Percentiles rank a stretch among this genome's conserved stretches.
Evolutionary conservation across 2,329 filamentous ascomycete genomes (phyloP).

Genomic region (Penicillium sp.): DNA sequence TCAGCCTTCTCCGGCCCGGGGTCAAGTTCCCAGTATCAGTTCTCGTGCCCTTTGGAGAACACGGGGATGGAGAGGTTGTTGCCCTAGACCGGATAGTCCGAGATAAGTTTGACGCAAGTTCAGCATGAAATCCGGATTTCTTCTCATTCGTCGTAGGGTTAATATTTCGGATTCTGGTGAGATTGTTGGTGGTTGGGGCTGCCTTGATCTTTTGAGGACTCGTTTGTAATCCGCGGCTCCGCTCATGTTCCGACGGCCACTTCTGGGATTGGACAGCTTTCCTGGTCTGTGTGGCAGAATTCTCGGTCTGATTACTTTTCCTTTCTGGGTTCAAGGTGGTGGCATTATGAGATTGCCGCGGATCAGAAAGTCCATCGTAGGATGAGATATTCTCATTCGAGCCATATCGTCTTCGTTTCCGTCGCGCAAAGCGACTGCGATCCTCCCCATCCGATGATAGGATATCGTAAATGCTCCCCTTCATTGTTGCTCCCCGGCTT

Average conservation of each 20-base stretch:
- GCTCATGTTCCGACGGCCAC: too few species aligned
- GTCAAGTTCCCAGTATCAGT: conserved; percentile 11
- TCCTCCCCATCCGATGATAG: conserved; percentile 30
- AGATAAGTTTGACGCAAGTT: neutral
- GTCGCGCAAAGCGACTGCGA: conserved; percentile 8
- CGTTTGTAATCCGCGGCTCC: too few species aligned
- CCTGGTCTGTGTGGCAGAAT: neutral
- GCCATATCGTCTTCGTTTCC: conserved; percentile 23
- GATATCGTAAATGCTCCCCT: conserved; percentile 23
- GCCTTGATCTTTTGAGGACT: too few species aligned
- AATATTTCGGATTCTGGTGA: too few species aligned
- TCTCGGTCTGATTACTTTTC: neutral
- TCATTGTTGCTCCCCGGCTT: neutral
- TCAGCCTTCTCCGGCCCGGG: conserved; percentile 33
- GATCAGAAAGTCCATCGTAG: too few species aligned
- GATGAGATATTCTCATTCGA: neutral
- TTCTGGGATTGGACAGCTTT: too few species aligned
- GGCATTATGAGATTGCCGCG: too few species aligned
- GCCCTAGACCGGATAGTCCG: neutral
- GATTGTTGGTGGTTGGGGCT: too few species aligned
- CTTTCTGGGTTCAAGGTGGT: neutral
- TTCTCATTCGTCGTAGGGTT: too few species aligned
- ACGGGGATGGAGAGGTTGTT: neutral
- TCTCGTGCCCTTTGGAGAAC: neutral
- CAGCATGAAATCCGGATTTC: too few species aligned